Conservation (phyloP, 306 rosid genomes). For the Hippophae rhamnoides region DNA sequence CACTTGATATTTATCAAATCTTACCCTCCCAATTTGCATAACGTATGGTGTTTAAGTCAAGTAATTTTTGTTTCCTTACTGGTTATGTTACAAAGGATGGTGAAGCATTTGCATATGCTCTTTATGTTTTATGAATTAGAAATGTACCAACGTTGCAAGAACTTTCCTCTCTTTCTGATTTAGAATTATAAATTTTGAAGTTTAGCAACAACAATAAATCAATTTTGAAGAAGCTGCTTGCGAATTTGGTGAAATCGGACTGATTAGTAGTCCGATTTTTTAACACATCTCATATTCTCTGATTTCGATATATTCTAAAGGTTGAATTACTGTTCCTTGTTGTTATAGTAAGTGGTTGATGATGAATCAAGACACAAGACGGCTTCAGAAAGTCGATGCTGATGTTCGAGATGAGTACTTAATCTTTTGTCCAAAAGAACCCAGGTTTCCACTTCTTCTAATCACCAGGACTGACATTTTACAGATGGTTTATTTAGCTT, state of each 20-base stretch:
- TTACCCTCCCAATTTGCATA: not conserved
- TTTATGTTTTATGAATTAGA: no score
- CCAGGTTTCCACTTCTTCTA: slow-evolving; percentile 39
- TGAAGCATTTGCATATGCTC: no score
- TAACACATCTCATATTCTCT: not conserved
- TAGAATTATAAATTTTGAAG: not conserved
- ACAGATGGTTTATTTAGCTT: not conserved
- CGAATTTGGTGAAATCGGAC: not conserved
- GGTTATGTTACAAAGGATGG: no score
- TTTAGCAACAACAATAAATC: not conserved
- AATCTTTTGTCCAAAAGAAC: slow-evolving; percentile 61
- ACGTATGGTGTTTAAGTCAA: no score
- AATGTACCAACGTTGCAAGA: no score
- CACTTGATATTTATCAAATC: no score
- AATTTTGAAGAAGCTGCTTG: not conserved
- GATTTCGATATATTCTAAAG: slow-evolving; percentile 11
- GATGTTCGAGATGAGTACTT: slow-evolving; percentile 74
- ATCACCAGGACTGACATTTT: not conserved
- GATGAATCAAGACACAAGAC: slow-evolving; percentile 89
- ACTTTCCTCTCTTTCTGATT: no score
- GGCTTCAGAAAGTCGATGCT: slow-evolving; percentile 74
- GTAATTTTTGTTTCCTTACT: no score
- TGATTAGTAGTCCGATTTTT: not conserved
- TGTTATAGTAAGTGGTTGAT: slow-evolving; percentile 90
- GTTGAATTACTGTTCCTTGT: slow-evolving; percentile 20